Evolutionary conservation across 1,284 basidiomycete species (phyloP), one percentile per base, ranked within the genome.

Genomic region (Ustilago loliicola): DNA sequence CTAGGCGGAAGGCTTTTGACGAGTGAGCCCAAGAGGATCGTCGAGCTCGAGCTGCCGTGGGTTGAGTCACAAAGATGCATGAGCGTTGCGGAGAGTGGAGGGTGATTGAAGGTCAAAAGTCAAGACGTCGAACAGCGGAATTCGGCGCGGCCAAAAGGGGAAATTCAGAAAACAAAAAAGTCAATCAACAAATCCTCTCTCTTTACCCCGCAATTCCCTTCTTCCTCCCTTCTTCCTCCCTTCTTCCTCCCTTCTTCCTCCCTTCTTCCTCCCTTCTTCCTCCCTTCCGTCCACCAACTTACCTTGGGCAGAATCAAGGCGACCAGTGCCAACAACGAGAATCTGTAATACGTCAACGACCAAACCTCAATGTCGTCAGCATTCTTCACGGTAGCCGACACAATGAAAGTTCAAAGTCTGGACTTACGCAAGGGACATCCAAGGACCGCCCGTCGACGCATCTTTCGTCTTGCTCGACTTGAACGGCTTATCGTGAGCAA

Each of bases 401-500:
- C 7, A 7, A 11, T 45, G n/a, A 8, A 45, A 45, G 21, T n/a
- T n/a, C n/a, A n/a, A n/a, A n/a, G n/a, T 45, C 17, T 5, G 23
- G 23, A 72, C 73, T 50, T 50, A 77, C 71, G 50, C 38, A 9
- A 78, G 61, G 4, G 61, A 65, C 71, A 78, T 74, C 27, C 34
- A 68, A 8, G 76, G 76, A 3, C 77, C 71, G 13, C 75, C 77
- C 0, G 77, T 71, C 0, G 66, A 53, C 0, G 61, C 48, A 3
- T 77, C 79, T 23, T 32, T 57, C 0, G 68, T 78, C 56, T 61
- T 72, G 45, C 21, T 65, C 13, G 76, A 78, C 27, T 78, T 78
- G 68, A 72, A 77, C 0, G 77, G 77, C 36, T 68, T 72, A 58
- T 80, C 74, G 52, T 80, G 74, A 3, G 71, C 74, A 19, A 77